Conservation (phyloP, 1,284 basidiomycete genomes). For the Tranzscheliella williamsii region DNA sequence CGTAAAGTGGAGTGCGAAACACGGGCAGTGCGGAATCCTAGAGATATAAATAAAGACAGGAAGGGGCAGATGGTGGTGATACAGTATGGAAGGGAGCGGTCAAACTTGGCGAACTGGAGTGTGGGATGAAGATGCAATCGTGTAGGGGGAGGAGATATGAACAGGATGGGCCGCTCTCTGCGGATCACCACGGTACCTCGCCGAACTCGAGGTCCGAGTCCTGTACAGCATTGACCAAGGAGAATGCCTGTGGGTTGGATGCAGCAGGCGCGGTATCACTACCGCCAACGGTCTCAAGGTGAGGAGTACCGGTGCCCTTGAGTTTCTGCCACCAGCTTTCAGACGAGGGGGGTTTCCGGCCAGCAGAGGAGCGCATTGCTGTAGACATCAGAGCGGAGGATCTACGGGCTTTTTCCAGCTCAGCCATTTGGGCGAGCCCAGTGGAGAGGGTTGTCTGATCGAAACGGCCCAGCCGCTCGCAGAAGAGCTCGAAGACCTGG, state of each 20-base stretch:
- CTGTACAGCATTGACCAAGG: neutral
- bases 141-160: no score
- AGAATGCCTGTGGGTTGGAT: neutral
- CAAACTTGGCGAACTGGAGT: no score
- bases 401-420: constrained; percentile 6
- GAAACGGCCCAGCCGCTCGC: constrained; percentile 30
- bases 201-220: constrained; percentile 4
- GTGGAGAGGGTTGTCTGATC: constrained; percentile 18
- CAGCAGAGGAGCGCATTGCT: neutral
- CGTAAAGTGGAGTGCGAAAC: no score
- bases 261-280: neutral
- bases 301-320: neutral
- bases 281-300: neutral
- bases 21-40: no score
- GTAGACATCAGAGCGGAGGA: neutral
- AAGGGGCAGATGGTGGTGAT: no score
- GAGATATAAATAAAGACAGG: no score
- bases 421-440: constrained; percentile 20
- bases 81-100: no score
- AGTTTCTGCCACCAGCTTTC: constrained; percentile 5
- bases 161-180: no score
- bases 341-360: neutral
- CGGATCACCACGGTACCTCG: constrained; percentile 21
- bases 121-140: no score
- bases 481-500: constrained; percentile 40